phyloP scores from a whole-genome alignment of 2,329 filamentous ascomycete species.

The Phyllosticta citribraziliensis region DNA sequence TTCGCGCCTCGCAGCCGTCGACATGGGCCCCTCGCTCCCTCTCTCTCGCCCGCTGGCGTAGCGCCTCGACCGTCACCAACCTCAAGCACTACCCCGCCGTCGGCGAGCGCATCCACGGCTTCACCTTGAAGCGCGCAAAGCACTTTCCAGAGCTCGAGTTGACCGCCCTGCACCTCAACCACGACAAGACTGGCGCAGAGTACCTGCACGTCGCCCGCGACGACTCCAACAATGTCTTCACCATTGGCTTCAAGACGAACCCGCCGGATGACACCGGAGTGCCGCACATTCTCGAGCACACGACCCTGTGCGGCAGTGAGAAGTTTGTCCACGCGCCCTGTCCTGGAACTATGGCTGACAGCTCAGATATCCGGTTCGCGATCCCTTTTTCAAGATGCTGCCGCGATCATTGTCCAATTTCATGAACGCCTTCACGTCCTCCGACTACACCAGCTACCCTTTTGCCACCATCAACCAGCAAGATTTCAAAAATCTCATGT shows the following conservation, averaged over 20 bases:
- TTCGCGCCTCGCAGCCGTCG: conserved; percentile 12
- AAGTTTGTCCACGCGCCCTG: conserved; percentile 48
- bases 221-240: conserved; percentile 98
- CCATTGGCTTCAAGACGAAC: conserved; percentile 98
- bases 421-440: conserved; percentile 97
- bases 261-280: conserved; percentile 93
- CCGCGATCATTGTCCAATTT: conserved; percentile 97
- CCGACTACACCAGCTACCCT: conserved; percentile 94
- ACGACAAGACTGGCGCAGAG: conserved; percentile 92
- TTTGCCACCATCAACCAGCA: conserved; percentile 95
- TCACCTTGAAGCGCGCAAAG: conserved; percentile 80
- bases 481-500: conserved; percentile 92
- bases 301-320: conserved; percentile 87
- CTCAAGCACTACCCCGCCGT: conserved; percentile 65
- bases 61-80: conserved; percentile 61
- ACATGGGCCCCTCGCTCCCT: conserved; percentile 12
- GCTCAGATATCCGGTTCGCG: conserved; percentile 81
- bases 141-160: conserved; percentile 90
- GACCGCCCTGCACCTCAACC: conserved; percentile 79
- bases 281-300: conserved; percentile 95
- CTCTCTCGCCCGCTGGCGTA: conserved; percentile 14
- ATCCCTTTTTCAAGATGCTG: conserved; percentile 99
- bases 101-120: conserved; percentile 84
- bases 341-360: not conserved
- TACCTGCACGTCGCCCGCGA: conserved; percentile 92